Evolutionary conservation across 805 yeast species (phyloP).

Genomic region (Candida railenensis): DNA sequence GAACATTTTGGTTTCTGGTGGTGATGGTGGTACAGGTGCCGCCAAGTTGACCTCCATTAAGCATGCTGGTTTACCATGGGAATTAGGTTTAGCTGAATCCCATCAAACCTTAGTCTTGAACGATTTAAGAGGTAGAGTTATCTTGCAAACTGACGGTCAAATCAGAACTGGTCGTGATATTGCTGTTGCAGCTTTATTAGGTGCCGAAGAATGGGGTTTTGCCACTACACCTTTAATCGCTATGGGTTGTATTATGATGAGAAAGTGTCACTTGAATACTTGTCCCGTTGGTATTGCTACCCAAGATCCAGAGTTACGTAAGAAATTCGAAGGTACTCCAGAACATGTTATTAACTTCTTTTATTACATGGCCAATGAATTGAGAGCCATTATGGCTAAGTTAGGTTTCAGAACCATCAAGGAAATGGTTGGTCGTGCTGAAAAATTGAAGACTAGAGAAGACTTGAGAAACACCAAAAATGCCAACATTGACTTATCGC

Average conservation of each 20-base stretch:
- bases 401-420: conserved; percentile 93
- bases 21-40: conserved; percentile 99
- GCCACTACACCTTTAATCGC: conserved; percentile 97
- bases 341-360: conserved; percentile 98
- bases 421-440: conserved; percentile 98
- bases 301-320: conserved; percentile 91
- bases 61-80: conserved; percentile 99
- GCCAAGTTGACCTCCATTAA: conserved; percentile 96
- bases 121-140: conserved; percentile 92
- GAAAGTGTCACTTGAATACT: conserved; percentile 89
- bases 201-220: conserved; percentile 98
- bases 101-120: conserved; percentile 96
- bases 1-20: conserved; percentile 92
- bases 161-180: conserved; percentile 95
- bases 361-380: conserved; percentile 90
- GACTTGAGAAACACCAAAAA: conserved; percentile 86
- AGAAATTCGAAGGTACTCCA: conserved; percentile 93
- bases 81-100: conserved; percentile 95
- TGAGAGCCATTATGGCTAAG: conserved; percentile 89
- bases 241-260: conserved; percentile 96
- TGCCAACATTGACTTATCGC: conserved; percentile 86
- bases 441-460: conserved; percentile 80
- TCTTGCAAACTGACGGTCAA: conserved; percentile 98
- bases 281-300: conserved; percentile 99
- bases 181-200: conserved; percentile 91